A percentile compares a stretch with the other conserved stretches of the same genome.
Evolutionary conservation across 257 asterid genomes (phyloP).

Genomic region (Cruciata laevipes): DNA sequence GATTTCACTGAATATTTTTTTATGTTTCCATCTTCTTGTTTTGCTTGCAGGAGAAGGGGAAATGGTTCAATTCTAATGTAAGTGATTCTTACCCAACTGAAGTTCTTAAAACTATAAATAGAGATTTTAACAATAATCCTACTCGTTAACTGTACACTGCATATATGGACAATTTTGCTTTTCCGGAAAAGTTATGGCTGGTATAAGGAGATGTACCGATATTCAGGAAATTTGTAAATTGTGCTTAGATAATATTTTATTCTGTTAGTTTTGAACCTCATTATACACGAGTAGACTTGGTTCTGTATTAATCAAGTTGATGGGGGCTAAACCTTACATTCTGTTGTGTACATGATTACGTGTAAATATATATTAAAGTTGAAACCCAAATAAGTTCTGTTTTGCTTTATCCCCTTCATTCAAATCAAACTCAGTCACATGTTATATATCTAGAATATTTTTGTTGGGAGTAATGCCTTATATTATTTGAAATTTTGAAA

Average conservation of each 20-base stretch:
- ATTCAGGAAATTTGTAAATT: too few species aligned
- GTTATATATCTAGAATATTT: not conserved
- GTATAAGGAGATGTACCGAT: too few species aligned
- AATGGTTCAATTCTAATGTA: slow-evolving; percentile 56
- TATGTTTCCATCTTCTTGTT: slow-evolving; percentile 10
- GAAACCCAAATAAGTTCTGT: not conserved
- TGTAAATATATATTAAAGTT: not conserved
- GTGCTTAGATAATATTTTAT: too few species aligned
- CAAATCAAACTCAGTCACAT: not conserved
- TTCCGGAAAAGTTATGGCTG: not conserved
- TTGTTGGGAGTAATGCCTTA: too few species aligned
- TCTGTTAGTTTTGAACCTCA: not conserved
- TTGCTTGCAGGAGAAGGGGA: slow-evolving; percentile 55
- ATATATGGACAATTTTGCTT: not conserved
- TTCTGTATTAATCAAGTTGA: not conserved
- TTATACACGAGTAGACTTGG: not conserved
- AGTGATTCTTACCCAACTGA: slow-evolving; percentile 21
- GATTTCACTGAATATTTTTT: not conserved
- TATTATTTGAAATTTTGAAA: too few species aligned
- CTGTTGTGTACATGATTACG: not conserved
- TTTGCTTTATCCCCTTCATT: not conserved
- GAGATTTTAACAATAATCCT: not conserved
- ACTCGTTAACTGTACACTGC: not conserved
- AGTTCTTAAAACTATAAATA: not conserved
- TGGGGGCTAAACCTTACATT: not conserved